Conservation (phyloP, 345 rosid species). For the Zanthoxylum bungeanum region DNA sequence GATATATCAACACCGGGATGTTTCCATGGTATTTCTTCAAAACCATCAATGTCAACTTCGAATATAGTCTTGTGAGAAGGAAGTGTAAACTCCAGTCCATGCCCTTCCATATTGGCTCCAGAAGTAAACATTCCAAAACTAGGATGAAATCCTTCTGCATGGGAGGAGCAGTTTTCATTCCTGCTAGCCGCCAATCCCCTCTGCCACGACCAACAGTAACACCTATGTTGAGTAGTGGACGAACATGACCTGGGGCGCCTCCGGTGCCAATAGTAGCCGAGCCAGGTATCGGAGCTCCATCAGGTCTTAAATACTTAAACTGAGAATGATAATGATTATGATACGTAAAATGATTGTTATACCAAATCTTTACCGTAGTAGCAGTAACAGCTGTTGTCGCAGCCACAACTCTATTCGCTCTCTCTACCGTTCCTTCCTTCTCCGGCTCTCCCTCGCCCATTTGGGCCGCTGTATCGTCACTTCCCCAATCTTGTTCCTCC, state of each 20-base stretch:
- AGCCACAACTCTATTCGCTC: conserved; percentile 25
- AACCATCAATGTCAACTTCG: no score
- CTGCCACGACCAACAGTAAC: conserved; percentile 83
- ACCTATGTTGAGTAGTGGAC: conserved; percentile 61
- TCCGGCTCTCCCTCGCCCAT: conserved; percentile 54
- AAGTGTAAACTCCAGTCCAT: conserved; percentile 89
- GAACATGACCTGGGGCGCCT: conserved; percentile 69
- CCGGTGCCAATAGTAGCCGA: conserved; percentile 45
- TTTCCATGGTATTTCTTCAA: conserved; percentile 98
- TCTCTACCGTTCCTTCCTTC: conserved; percentile 36
- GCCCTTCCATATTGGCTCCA: conserved; percentile 66
- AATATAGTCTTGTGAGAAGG: conserved; percentile 99
- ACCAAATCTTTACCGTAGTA: conserved; percentile 57
- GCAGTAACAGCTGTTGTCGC: conserved; percentile 26
- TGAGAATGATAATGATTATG: conserved; percentile 92
- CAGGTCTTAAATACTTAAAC: conserved; percentile 99
- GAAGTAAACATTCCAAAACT: conserved; percentile 54
- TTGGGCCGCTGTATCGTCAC: conserved; percentile 54
- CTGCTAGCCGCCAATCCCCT: conserved; percentile 89
- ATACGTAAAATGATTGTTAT: conserved; percentile 69
- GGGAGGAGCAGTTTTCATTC: conserved; percentile 58
- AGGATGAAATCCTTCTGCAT: conserved; percentile 76
- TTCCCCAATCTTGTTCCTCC: conserved; percentile 77
- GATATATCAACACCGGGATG: conserved; percentile 71
- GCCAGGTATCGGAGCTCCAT: conserved; percentile 81